Percentiles rank a stretch among this genome's conserved stretches.
These are phyloP conservation scores for Colletotrichum chlorophyti DNA, from an alignment of 2,329 filamentous ascomycete species.

Conservation along the genomic window DNA sequence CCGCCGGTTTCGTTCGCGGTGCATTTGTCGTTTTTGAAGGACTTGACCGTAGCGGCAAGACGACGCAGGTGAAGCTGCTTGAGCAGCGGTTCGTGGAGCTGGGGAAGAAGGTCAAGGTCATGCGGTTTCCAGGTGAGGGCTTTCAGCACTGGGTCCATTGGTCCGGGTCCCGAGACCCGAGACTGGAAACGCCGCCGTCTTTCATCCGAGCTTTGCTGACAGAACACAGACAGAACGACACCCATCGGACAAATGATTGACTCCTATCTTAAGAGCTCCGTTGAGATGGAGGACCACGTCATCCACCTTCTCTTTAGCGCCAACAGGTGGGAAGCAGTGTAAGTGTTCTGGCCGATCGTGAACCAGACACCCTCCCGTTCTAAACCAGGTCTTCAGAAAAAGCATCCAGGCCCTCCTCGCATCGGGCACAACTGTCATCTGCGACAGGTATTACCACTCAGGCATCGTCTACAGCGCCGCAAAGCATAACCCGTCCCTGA, in stretches of 20 bases:
- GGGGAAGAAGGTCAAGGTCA: constrained; percentile 56
- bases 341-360: constrained; percentile 36
- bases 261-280: constrained; percentile 75
- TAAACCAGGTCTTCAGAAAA: constrained; percentile 45
- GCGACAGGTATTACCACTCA: constrained; percentile 95
- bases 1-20: constrained; percentile 56
- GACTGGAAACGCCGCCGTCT: too few relatives aligned
- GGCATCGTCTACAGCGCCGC: constrained; percentile 93
- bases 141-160: too few relatives aligned
- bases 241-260: constrained; percentile 89
- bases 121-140: constrained; percentile 66
- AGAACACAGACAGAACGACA: constrained; percentile 73
- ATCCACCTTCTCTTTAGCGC: constrained; percentile 91
- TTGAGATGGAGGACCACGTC: constrained; percentile 82
- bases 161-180: too few relatives aligned
- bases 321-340: constrained; percentile 83
- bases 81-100: constrained; percentile 58
- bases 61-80: constrained; percentile 82
- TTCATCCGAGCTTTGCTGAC: background rate
- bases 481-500: constrained; percentile 75
- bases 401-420: constrained; percentile 61
- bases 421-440: constrained; percentile 76
- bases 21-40: constrained; percentile 87
- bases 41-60: constrained; percentile 89
- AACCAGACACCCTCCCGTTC: background rate